Evolutionary conservation across 768 basidiomycete species (phyloP).

Genomic region (Terana coerulea): DNA sequence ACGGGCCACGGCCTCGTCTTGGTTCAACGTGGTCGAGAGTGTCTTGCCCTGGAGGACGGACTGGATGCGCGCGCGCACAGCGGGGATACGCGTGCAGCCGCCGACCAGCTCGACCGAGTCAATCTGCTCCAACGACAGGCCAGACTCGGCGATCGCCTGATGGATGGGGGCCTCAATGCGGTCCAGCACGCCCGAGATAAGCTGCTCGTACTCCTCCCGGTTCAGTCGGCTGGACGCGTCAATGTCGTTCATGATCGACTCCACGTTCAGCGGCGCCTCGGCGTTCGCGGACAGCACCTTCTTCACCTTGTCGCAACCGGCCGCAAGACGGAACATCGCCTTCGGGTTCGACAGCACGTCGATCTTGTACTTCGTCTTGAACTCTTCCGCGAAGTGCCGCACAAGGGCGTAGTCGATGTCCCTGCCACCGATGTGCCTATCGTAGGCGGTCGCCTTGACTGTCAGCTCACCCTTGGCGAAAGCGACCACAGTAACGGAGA

Average conservation of each 20-base stretch:
- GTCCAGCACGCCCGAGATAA: slow-evolving; percentile 73
- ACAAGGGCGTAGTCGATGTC: slow-evolving; percentile 94
- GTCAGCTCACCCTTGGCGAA: slow-evolving; percentile 92
- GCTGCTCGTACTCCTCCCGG: slow-evolving; percentile 78
- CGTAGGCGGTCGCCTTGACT: slow-evolving; percentile 87
- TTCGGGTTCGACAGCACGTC: slow-evolving; percentile 91
- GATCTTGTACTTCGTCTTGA: slow-evolving; percentile 97
- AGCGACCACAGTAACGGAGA: slow-evolving; percentile 83
- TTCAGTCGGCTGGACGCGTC: slow-evolving; percentile 85
- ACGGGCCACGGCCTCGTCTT: slow-evolving; percentile 95
- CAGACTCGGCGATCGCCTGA: slow-evolving; percentile 76
- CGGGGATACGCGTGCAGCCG: slow-evolving; percentile 89
- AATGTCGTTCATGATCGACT: slow-evolving; percentile 94
- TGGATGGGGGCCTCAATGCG: slow-evolving; percentile 74
- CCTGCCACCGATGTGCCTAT: slow-evolving; percentile 91
- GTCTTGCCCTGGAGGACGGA: slow-evolving; percentile 75
- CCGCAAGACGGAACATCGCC: slow-evolving; percentile 85
- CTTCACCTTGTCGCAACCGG: slow-evolving; percentile 91
- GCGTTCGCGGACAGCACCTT: slow-evolving; percentile 94
- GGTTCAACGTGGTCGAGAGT: slow-evolving; percentile 93
- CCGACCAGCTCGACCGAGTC: slow-evolving; percentile 92
- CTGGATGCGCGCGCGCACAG: slow-evolving; percentile 85
- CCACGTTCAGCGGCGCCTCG: slow-evolving; percentile 87
- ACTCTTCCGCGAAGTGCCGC: slow-evolving; percentile 84
- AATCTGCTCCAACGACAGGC: slow-evolving; percentile 78